Evolutionary conservation across 2,329 filamentous ascomycete species (phyloP), one percentile per base, ranked within the genome.

Genomic region (Hirsutella thompsonii): DNA sequence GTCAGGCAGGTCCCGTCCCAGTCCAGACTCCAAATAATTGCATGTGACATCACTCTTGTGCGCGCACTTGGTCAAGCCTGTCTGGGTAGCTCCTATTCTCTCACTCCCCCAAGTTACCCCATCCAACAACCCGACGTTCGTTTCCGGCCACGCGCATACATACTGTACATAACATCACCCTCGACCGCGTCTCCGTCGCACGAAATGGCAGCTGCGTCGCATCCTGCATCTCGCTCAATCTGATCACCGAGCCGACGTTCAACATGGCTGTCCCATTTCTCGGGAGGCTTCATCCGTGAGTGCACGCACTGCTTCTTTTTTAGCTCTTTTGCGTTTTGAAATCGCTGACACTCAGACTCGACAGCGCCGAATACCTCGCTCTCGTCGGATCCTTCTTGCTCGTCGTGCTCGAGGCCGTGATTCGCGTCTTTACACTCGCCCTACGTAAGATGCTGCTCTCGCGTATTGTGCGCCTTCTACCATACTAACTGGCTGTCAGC

Each of bases 381-480:
- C 76, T 98, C 35, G 63, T 92, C 37, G 79, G 80, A 42, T 96
- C 90, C 8, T 83, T 96, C 54, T 54, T 86, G 40, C 74, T 98
- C 30, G 81, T 96, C 44, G 72, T 78, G 37, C 71, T 94, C 49
- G 92, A 98, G 61, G 79, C 80, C 42, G 55, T 94, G 45, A 82
- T 94, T 52, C 80, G 90, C 52, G 69, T 94, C 44, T 76, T 94
- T 46, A 96, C 92, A 2, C 74, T 95, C 46, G 85, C 86, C 29
- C 74, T 98, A 34, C 92, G 83, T 89, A 66, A 58, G 81, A 66
- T 36, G 39, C 44, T 26, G 23, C 43, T 40, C 46, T 11, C 52
- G 40, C 41, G 30, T 38, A 40, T 19, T 21, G 26, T 33, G 34
- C 36, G n/a, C 41, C 13, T 43, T 14, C 19, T 23, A 6, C 4